Conservation (phyloP, 2,329 filamentous ascomycete genomes). For the Botryosphaeria agaves region DNA sequence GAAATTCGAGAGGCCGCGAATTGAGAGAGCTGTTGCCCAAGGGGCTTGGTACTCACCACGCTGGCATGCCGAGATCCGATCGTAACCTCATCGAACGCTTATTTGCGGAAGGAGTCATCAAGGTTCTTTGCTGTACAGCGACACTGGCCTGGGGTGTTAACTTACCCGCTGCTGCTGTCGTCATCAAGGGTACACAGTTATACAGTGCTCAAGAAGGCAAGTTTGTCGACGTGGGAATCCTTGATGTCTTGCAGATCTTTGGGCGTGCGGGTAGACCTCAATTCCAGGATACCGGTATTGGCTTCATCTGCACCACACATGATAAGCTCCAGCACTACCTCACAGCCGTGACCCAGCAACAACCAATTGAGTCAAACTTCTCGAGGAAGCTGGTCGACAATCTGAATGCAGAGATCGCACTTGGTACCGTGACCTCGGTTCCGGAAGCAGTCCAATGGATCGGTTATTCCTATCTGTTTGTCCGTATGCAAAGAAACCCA, state of each 20-base stretch:
- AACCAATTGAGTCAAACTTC: constrained; percentile 94
- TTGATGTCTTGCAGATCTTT: constrained; percentile 96
- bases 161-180: constrained; percentile 83
- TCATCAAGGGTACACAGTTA: constrained; percentile 95
- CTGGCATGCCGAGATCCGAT: constrained; percentile 88
- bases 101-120: constrained; percentile 82
- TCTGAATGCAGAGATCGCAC: constrained; percentile 80
- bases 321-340: constrained; percentile 87
- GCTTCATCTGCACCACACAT: constrained; percentile 94
- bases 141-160: constrained; percentile 98
- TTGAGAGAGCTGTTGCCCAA: constrained; percentile 78
- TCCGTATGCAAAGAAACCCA: constrained; percentile 86
- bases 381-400: constrained; percentile 91
- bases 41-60: constrained; percentile 89
- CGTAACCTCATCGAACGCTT: constrained; percentile 89
- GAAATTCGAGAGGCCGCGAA: constrained; percentile 68
- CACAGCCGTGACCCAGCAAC: constrained; percentile 82
- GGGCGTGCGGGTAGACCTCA: constrained; percentile 95
- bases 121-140: constrained; percentile 94
- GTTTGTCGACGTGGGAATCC: constrained; percentile 87
- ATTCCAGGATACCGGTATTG: constrained; percentile 93
- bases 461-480: constrained; percentile 93
- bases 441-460: constrained; percentile 92
- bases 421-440: constrained; percentile 91
- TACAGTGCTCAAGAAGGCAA: constrained; percentile 95